Percentiles rank a stretch among this genome's conserved stretches.
phyloP scores from a whole-genome alignment of 345 rosid genomes.

The Acer saccharum region DNA sequence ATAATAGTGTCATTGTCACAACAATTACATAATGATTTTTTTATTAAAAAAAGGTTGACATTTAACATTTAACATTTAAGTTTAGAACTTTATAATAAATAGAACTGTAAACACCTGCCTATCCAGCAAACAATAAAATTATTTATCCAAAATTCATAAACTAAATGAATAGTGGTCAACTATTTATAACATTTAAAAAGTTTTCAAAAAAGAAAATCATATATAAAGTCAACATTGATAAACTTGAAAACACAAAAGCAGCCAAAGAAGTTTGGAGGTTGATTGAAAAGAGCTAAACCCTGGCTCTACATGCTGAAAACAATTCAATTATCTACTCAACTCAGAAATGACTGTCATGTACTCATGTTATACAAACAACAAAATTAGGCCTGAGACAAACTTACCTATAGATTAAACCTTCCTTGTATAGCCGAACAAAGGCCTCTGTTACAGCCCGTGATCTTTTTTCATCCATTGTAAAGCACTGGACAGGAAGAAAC shows the following conservation, averaged over 20 bases:
- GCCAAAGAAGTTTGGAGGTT: background rate
- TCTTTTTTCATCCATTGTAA: conserved; percentile 93
- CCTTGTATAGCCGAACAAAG: conserved; percentile 68
- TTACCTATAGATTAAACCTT: conserved; percentile 90
- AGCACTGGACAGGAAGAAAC: conserved; percentile 52
- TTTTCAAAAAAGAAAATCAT: background rate
- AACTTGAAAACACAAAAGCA: background rate
- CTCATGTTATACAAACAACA: background rate
- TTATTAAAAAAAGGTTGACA: background rate
- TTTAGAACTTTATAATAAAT: background rate
- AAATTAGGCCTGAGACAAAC: background rate
- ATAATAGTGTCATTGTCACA: background rate
- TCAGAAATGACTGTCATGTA: background rate
- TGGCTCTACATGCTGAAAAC: background rate
- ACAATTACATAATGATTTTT: conserved; percentile 3
- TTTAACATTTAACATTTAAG: background rate
- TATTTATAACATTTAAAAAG: background rate
- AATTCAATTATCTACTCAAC: conserved; percentile 9
- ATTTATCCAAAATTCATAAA: conserved; percentile 6
- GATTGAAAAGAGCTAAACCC: background rate
- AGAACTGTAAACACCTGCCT: background rate
- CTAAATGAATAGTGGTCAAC: background rate
- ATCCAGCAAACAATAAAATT: conserved; percentile 3
- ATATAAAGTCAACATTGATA: background rate
- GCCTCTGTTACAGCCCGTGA: conserved; percentile 90